Evolutionary conservation across 228 moss, liverwort and hornwort species (phyloP).

Genomic region (Sphagnum fallax): DNA sequence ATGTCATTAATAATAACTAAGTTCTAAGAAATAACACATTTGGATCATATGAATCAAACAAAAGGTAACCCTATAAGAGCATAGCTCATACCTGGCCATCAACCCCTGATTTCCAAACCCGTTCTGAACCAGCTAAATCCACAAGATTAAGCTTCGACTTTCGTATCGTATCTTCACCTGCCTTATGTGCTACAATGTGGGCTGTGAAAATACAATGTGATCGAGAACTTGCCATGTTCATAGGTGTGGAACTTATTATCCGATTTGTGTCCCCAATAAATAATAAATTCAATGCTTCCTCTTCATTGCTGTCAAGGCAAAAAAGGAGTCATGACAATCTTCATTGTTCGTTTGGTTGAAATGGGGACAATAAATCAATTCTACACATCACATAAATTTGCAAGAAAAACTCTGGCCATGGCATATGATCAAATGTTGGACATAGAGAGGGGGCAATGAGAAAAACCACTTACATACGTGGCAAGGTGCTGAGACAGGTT

Average conservation of each 20-base stretch:
- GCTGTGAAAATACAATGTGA: slow-evolving; percentile 82
- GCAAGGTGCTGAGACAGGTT: slow-evolving; percentile 93
- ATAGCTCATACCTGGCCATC: slow-evolving; percentile 58
- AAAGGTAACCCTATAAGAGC: neutral
- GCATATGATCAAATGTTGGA: neutral
- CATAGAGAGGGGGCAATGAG: slow-evolving; percentile 1
- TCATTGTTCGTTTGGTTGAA: too few species aligned
- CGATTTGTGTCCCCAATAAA: slow-evolving; percentile 85
- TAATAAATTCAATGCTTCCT: slow-evolving; percentile 80
- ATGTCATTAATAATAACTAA: too few species aligned
- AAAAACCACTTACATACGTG: slow-evolving; percentile 67
- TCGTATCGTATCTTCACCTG: slow-evolving; percentile 63
- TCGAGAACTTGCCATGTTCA: slow-evolving; percentile 86
- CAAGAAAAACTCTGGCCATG: neutral
- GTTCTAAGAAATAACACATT: too few species aligned
- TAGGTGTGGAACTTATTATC: slow-evolving; percentile 77
- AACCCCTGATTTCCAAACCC: slow-evolving; percentile 75
- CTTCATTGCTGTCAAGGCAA: slow-evolving; percentile 50
- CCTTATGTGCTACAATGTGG: slow-evolving; percentile 63
- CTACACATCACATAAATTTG: neutral
- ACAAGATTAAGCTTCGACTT: slow-evolving; percentile 82
- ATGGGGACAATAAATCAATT: neutral
- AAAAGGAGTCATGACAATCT: too few species aligned
- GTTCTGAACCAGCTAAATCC: slow-evolving; percentile 83
- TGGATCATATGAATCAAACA: neutral